Evolutionary conservation across 2,329 filamentous ascomycete genomes (phyloP).

Genomic region (Chaetomium strumarium): DNA sequence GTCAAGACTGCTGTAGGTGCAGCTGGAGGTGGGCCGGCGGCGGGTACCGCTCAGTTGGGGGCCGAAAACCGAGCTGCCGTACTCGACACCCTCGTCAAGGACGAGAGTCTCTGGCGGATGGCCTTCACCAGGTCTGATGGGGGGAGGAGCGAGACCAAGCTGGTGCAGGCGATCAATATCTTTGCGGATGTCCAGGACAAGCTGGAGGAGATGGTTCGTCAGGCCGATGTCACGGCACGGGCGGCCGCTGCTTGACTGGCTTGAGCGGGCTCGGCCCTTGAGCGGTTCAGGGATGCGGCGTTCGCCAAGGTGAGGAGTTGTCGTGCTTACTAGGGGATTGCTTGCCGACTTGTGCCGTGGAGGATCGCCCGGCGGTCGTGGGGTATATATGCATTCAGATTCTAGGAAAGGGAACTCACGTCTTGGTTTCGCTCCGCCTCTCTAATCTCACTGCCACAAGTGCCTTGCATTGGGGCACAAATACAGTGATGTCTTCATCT

Average conservation of each 20-base stretch:
- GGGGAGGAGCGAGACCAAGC: conserved; percentile 45
- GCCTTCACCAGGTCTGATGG: conserved; percentile 44
- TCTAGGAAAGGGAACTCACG: no score
- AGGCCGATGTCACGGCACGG: neutral
- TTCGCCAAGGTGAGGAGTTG: no score
- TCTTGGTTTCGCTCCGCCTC: no score
- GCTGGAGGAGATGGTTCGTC: conserved; percentile 35
- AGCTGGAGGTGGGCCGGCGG: no score
- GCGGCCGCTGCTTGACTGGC: neutral
- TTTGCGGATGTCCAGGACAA: conserved; percentile 51
- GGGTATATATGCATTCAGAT: no score
- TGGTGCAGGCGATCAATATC: conserved; percentile 51
- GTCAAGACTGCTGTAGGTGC: neutral
- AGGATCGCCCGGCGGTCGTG: no score
- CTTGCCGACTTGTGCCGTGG: no score
- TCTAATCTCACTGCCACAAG: no score
- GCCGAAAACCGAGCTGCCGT: conserved; percentile 19
- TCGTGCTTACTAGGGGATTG: no score
- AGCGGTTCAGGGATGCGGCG: neutral
- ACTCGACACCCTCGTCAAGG: conserved; percentile 29
- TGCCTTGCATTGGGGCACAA: no score
- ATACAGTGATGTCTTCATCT: no score
- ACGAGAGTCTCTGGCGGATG: conserved; percentile 45
- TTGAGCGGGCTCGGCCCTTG: neutral
- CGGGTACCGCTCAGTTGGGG: neutral